Conservation (phyloP, 352 stramenopile species). For the Thalassiosira sp. region DNA sequence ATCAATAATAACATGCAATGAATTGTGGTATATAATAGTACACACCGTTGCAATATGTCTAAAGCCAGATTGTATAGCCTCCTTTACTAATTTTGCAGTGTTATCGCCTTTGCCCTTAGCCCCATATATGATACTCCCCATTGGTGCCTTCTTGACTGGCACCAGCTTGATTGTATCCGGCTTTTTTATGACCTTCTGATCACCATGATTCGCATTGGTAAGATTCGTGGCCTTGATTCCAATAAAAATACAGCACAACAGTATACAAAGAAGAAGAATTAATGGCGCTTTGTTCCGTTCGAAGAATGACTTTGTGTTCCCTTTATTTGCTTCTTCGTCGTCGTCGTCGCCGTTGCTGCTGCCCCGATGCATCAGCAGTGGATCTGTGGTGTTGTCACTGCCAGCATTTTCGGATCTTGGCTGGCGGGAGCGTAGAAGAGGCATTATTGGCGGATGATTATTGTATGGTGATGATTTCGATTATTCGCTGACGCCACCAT, state of each 20-base stretch:
- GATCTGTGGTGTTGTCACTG: neutral
- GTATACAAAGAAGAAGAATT: neutral
- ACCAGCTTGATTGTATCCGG: neutral
- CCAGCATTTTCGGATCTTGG: neutral
- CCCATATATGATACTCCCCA: conserved; percentile 49
- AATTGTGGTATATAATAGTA: neutral
- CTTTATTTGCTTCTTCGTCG: neutral
- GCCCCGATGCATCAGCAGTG: neutral
- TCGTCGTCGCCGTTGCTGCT: neutral
- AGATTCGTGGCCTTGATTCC: neutral
- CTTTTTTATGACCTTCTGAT: too few relatives aligned
- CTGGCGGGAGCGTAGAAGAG: neutral
- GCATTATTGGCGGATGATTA: neutral
- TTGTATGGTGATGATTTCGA: neutral
- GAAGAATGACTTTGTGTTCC: neutral
- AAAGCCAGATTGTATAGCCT: conserved; percentile 64
- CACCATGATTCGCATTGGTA: neutral
- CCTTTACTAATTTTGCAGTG: conserved; percentile 52
- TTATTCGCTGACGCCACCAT: neutral
- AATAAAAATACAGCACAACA: neutral
- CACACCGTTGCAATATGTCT: conserved; percentile 68
- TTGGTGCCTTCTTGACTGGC: conserved; percentile 9
- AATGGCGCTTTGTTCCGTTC: neutral
- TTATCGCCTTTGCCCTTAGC: conserved; percentile 71
- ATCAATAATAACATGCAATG: too few relatives aligned